Base-by-base conservation (phyloP, 1,284 basidiomycete genomes). In the Mycosarcoma maydis region DNA sequence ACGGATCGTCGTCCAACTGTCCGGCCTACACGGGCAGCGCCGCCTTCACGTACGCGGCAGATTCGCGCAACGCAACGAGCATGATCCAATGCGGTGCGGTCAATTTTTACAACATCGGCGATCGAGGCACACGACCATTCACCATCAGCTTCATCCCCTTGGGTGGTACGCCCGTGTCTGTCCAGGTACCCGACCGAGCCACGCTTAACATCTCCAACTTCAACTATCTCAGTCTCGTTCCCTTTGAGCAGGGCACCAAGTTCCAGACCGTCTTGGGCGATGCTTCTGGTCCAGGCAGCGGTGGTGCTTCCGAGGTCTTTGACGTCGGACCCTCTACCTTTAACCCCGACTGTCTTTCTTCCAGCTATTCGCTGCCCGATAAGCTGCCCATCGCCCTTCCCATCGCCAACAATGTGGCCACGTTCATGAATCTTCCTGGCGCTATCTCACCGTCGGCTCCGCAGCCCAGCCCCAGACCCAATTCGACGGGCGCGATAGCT, bases 121-220 rank as follows among this genome's bases (percentile, higher is more conserved):
- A 43, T 4, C 57, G 73, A 40, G 72, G 72, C 13, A 76, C 73
- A 2, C 34, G 50, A 6, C 73, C 73, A 4, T 76, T 72, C 33
- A 68, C 68, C 39, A 72, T 74, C 57, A 74, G 61, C 24, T 62
- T 51, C 33, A 30, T 75, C 11, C 74, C 74, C 4, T 17, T 75
- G 14, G 46, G 59, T 1, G 64, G 59, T 11, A 30, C 39, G 7
- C 72, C 74, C 34, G 23, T 69, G 23, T 60, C 72, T 6, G 45
- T 73, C 3, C 45, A 51, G 19, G 61, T 76, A 11, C 74, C 74
- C 6, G 42, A 55, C n/a, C 17, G 30, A 1, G 27, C 36, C 34
- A 69, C 68, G 19, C 38, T 45, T 36, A 72, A 74, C 55, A 62
- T 34, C 5, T 62, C 66, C 27, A 66, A 46, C 37, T 76, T 76